phyloP scores from a whole-genome alignment of 116 monocot species.

The Posidonia oceanica region DNA sequence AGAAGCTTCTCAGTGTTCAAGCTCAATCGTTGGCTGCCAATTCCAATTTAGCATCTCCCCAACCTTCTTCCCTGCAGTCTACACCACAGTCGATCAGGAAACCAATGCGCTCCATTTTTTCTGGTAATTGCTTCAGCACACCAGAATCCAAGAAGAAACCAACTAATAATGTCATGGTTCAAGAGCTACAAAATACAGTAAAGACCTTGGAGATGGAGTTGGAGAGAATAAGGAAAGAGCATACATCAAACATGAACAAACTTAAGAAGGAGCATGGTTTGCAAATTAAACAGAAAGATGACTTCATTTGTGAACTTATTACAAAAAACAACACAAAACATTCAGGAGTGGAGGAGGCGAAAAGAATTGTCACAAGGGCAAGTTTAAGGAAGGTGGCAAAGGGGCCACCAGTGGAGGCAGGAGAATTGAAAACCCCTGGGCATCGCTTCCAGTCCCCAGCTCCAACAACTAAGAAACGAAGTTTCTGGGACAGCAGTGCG shows the following conservation, averaged over 20 bases:
- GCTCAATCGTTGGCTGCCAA: slow-evolving; percentile 49
- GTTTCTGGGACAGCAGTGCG: slow-evolving; percentile 78
- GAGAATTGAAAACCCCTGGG: slow-evolving; percentile 56
- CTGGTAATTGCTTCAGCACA: slow-evolving; percentile 58
- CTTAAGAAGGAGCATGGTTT: slow-evolving; percentile 41
- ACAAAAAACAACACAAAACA: not conserved
- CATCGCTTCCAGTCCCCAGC: slow-evolving; percentile 50
- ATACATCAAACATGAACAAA: slow-evolving; percentile 44
- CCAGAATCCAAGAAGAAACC: slow-evolving; percentile 36
- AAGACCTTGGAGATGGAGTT: slow-evolving; percentile 50
- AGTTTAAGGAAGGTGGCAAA: slow-evolving; percentile 25
- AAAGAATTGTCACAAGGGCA: slow-evolving; percentile 29
- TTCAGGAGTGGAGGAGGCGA: slow-evolving; percentile 13
- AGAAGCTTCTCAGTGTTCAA: slow-evolving; percentile 64
- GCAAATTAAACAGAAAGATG: slow-evolving; percentile 74
- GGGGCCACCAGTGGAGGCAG: slow-evolving; percentile 10
- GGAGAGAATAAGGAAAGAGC: slow-evolving; percentile 49
- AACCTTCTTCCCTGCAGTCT: slow-evolving; percentile 12
- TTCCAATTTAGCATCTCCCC: slow-evolving; percentile 15
- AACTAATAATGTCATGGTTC: slow-evolving; percentile 4
- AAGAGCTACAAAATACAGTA: slow-evolving; percentile 33
- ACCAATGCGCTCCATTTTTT: slow-evolving; percentile 41
- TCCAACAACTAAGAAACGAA: slow-evolving; percentile 63
- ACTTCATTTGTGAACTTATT: slow-evolving; percentile 36
- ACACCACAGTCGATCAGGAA: slow-evolving; percentile 29